Evolutionary conservation across 768 basidiomycete genomes (phyloP), one percentile per base, ranked within the genome.

Genomic region (Macrocybe gigantea): DNA sequence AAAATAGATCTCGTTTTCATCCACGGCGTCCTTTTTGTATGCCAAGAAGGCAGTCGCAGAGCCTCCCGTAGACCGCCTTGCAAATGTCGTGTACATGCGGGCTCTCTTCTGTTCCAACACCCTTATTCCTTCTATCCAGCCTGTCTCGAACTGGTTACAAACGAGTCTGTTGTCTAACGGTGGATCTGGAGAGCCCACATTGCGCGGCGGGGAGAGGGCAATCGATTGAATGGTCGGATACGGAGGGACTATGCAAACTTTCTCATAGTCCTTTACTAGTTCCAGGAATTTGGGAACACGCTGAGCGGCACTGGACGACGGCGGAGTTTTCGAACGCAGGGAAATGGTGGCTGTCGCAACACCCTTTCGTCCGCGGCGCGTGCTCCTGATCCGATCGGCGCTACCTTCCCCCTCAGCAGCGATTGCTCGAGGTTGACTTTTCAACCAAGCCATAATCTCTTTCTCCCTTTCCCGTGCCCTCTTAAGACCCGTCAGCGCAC

Each of bases 401-500:
- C 5, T 44, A 30, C 29, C 36, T 33, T 40, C 6, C 9, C 22
- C 22, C 40, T 38, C 9, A 36, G 39, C 49, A 43, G 38, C 30
- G 41, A 41, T 30, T 54, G 51, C 6, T 38, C 47, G 31, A 33
- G 56, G 50, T 6, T 3, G 31, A 32, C 22, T 49, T 51, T 79
- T 79, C 9, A 77, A 51, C 77, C 78, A 79, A 14, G 58, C 59
- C 53, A 67, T 80, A 47, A 87, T 58, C 49, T 66, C 69, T 61
- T 78, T 80, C 65, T 93, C 92, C 37, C 80, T 68, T 50, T 83
- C 83, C 54, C 74, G 79, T 1, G 83, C 79, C 36, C 78, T 71
- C 45, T 70, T 73, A 37, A 83, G 69, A 0, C 85, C 84, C 1
- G 74, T 74, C 7, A 83, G 64, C 1, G 83, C 85, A 54, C 82